Base-by-base conservation (phyloP, 208 protist genomes). In the Angomonas desouzai region DNA sequence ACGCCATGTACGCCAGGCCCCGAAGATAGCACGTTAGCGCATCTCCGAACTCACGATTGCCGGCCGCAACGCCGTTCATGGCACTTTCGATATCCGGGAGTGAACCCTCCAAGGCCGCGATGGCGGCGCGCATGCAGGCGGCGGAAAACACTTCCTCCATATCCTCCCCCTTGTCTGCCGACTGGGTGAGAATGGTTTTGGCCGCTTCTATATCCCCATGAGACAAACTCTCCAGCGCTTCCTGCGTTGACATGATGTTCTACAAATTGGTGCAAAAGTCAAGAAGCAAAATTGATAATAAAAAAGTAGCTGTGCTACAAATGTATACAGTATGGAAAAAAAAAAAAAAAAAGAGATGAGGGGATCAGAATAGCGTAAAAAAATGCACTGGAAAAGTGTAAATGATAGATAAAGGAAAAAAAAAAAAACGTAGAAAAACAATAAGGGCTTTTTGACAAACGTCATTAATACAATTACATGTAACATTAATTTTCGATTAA, bases 51-150 rank as follows among this genome's bases (percentile, higher is more conserved):
- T 53, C 30, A 20, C 45, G 23, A 23, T 72, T 66, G 11, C 65
- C 62, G 0, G 62, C 49, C 1, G 67, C 9, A 27, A 66, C 57
- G 40, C 60, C 48, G 16, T 56, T 62, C 0, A 70, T 43, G 10
- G 70, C 66, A 23, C 48, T 43, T 0, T 62, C 62, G 10, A 72
- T 68, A 22, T 28, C 51, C 13, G 80, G 63, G 11, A 59, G 53
- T 57, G 74, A 83, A 38, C 86, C 89, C 23, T 85, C 68, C 89
- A 95, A 89, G 16, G 85, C 89, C 0, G 82, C 83, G 22, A 93
- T 61, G 25, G 86, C 81, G 13, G 85, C 85, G 18, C 75, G 84
- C 33, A 92, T 71, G 65, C 85, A 93, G 47, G 80, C 70, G n/a
- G 86, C 51, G 1, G 68, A 58, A 43, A 95, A 76, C 2, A 81